These are phyloP conservation scores for Volvariella volvacea DNA, from an alignment of 1,284 basidiomycete species.

Conservation along the genomic window DNA sequence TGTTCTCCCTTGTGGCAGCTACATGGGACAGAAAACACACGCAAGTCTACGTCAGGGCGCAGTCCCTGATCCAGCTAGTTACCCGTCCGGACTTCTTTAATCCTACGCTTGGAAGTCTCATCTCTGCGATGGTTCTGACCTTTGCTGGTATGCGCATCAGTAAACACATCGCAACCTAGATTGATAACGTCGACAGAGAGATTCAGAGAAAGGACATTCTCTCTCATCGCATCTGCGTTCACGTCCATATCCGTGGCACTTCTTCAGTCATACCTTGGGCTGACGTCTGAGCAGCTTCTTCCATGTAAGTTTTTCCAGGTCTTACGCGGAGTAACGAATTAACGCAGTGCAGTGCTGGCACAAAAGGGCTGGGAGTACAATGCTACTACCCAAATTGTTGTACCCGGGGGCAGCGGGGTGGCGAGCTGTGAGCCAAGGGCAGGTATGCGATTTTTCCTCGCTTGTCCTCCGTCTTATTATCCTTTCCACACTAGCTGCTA, in stretches of 20 bases:
- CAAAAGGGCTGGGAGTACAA: conserved; percentile 47
- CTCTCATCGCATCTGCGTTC: conserved; percentile 54
- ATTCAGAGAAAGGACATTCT: conserved; percentile 50
- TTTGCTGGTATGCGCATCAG: conserved; percentile 42
- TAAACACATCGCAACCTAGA: background rate
- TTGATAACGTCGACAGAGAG: conserved; percentile 20
- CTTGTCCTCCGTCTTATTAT: background rate
- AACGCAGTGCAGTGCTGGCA: conserved; percentile 23
- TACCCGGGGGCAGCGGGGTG: background rate
- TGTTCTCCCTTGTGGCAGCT: conserved; percentile 41
- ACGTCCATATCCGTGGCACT: conserved; percentile 46
- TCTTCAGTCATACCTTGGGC: conserved; percentile 49
- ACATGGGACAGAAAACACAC: conserved; percentile 47
- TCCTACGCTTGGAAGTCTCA: conserved; percentile 34
- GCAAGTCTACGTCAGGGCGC: conserved; percentile 44
- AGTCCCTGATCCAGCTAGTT: conserved; percentile 33
- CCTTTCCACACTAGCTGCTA: conserved; percentile 32
- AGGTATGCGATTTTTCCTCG: conserved; percentile 2
- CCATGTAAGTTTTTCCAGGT: conserved; percentile 26
- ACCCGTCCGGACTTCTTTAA: conserved; percentile 36
- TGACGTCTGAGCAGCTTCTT: conserved; percentile 40
- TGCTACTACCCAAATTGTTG: conserved; percentile 32
- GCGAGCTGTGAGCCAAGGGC: background rate
- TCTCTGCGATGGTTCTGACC: conserved; percentile 33
- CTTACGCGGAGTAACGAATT: conserved; percentile 5